Evolutionary conservation across 345 rosid genomes (phyloP).

Genomic region (Noccaea bulbosa): DNA sequence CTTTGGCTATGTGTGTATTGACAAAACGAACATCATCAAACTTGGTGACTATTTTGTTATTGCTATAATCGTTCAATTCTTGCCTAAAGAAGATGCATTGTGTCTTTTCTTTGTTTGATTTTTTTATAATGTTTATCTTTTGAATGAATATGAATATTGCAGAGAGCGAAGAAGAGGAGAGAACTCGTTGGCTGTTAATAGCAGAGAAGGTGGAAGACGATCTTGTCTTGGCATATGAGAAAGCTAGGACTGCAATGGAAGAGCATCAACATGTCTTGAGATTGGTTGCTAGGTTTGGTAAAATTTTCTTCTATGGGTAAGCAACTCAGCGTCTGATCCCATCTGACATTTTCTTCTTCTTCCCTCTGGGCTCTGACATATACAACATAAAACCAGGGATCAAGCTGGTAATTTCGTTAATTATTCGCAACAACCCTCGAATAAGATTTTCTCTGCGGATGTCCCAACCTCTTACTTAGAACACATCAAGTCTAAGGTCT

Average conservation of each 20-base stretch:
- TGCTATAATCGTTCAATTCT: too few relatives aligned
- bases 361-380: neutral
- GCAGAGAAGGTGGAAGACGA: conserved; percentile 58
- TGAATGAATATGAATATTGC: conserved; percentile 29
- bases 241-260: conserved; percentile 41
- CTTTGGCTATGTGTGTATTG: neutral
- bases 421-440: conserved; percentile 33
- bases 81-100: neutral
- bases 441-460: conserved; percentile 46
- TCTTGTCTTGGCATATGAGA: conserved; percentile 50
- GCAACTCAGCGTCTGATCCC: conserved; percentile 27
- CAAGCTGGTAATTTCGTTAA: conserved; percentile 39
- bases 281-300: conserved; percentile 68
- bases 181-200: conserved; percentile 49
- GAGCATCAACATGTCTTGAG: conserved; percentile 31
- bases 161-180: conserved; percentile 31
- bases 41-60: neutral
- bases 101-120: neutral
- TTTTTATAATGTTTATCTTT: neutral
- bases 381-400: neutral
- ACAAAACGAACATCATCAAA: too few relatives aligned
- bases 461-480: conserved; percentile 52
- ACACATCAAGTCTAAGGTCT: conserved; percentile 42
- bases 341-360: neutral
- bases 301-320: conserved; percentile 54